These are phyloP conservation scores for Solanum virginianum DNA, from an alignment of 257 asterid genomes.

Conservation along the genomic window DNA sequence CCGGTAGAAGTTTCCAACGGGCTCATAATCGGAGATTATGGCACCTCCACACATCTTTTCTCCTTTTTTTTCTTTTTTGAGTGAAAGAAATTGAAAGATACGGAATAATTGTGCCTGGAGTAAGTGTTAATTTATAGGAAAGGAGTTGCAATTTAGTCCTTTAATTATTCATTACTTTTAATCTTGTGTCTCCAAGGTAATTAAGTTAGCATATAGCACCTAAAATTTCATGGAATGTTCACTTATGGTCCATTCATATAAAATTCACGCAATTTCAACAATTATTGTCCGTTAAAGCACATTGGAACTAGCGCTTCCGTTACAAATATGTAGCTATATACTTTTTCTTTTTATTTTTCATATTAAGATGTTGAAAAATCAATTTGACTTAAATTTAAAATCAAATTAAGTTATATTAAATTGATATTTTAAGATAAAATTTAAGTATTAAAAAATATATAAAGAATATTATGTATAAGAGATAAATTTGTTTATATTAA, in stretches of 20 bases:
- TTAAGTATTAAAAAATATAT: no score
- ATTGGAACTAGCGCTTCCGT: neutral
- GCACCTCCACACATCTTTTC: slow-evolving; percentile 78
- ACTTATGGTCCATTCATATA: neutral
- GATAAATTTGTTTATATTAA: no score
- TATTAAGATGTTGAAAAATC: no score
- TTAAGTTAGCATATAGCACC: neutral
- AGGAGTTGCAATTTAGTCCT: neutral
- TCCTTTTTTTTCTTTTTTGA: neutral
- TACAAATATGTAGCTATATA: neutral
- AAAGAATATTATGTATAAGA: no score
- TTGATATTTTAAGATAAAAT: no score
- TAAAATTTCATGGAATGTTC: neutral
- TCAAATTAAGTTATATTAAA: no score
- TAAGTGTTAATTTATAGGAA: neutral
- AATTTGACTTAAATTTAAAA: no score
- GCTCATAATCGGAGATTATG: slow-evolving; percentile 49
- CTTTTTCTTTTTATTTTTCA: no score
- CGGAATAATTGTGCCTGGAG: neutral
- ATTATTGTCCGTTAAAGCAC: neutral
- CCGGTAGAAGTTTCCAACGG: slow-evolving; percentile 31
- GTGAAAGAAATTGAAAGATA: neutral
- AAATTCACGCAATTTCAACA: neutral
- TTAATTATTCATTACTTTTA: no score
- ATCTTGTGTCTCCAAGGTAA: neutral